These are phyloP conservation scores for Friedmanniomyces endolithicus DNA, from an alignment of 495 filamentous ascomycete species.

Conservation along the genomic window DNA sequence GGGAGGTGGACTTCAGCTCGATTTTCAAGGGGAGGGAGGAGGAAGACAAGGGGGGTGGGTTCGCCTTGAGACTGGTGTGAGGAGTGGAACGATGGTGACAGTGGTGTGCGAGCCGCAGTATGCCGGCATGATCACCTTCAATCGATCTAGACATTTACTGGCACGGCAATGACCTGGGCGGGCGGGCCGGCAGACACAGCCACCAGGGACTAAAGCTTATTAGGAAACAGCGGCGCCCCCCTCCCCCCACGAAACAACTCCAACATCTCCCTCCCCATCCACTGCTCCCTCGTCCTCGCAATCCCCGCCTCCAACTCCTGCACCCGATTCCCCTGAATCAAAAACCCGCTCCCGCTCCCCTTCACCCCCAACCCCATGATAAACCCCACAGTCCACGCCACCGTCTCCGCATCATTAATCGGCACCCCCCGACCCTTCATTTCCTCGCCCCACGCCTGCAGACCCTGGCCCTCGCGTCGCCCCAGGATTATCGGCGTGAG, in stretches of 20 bases:
- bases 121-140: too few species aligned
- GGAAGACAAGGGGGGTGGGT: slow-evolving; percentile 68
- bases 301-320: slow-evolving; percentile 27
- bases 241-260: slow-evolving; percentile 26
- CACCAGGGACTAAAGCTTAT: slow-evolving; percentile 11
- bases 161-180: too few species aligned
- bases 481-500: slow-evolving; percentile 23
- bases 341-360: slow-evolving; percentile 25
- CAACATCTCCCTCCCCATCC: slow-evolving; percentile 32
- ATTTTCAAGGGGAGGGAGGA: slow-evolving; percentile 61
- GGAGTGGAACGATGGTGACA: background rate
- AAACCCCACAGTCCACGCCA: slow-evolving; percentile 26
- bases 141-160: too few species aligned
- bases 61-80: slow-evolving; percentile 55
- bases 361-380: slow-evolving; percentile 24
- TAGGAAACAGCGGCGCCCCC: slow-evolving; percentile 24
- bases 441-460: slow-evolving; percentile 20
- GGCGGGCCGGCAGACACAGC: too few species aligned
- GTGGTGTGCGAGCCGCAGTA: too few species aligned
- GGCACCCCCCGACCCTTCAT: slow-evolving; percentile 24
- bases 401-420: slow-evolving; percentile 25
- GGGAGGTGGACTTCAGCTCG: slow-evolving; percentile 65
- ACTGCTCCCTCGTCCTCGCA: slow-evolving; percentile 25
- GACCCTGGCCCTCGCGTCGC: slow-evolving; percentile 10
- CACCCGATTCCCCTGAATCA: slow-evolving; percentile 25